phyloP scores from a whole-genome alignment of 2,329 filamentous ascomycete genomes.

The Atkinsonella hypoxylon region DNA sequence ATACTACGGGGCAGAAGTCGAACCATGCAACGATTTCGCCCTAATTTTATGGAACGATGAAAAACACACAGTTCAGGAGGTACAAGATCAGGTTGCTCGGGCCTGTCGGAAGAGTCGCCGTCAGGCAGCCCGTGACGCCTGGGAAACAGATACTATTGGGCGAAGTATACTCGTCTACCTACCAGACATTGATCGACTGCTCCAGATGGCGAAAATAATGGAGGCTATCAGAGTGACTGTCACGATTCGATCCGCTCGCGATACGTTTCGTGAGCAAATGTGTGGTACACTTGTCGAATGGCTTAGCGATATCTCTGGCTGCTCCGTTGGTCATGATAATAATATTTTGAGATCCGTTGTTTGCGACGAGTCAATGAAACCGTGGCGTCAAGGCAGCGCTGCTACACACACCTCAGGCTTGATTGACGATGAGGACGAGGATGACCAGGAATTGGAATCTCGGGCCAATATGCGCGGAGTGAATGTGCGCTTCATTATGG shows the following conservation, averaged over 20 bases:
- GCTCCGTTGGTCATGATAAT: conserved; percentile 69
- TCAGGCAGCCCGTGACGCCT: conserved; percentile 63
- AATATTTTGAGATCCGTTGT: conserved; percentile 69
- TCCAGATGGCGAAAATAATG: conserved; percentile 72
- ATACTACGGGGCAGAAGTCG: conserved; percentile 52
- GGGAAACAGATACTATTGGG: conserved; percentile 81
- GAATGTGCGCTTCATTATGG: conserved; percentile 25
- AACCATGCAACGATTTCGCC: conserved; percentile 52
- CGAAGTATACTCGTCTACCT: conserved; percentile 74
- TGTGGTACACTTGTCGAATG: conserved; percentile 95
- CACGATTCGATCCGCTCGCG: conserved; percentile 82
- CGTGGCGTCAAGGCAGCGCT: conserved; percentile 77
- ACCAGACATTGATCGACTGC: conserved; percentile 56
- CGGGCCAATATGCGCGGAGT: conserved; percentile 18
- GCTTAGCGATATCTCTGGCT: conserved; percentile 86
- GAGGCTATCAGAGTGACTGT: conserved; percentile 95
- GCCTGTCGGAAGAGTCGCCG: conserved; percentile 64
- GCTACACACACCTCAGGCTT: conserved; percentile 54
- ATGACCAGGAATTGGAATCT: conserved; percentile 33
- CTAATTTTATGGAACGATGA: conserved; percentile 96
- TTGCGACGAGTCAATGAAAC: conserved; percentile 81
- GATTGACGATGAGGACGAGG: conserved; percentile 34
- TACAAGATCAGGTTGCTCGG: conserved; percentile 77
- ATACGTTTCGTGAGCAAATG: conserved; percentile 97
- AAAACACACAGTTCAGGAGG: conserved; percentile 91